Base-by-base conservation (phyloP, 2,329 filamentous ascomycete species). In the Phyllosticta citriasiana region DNA sequence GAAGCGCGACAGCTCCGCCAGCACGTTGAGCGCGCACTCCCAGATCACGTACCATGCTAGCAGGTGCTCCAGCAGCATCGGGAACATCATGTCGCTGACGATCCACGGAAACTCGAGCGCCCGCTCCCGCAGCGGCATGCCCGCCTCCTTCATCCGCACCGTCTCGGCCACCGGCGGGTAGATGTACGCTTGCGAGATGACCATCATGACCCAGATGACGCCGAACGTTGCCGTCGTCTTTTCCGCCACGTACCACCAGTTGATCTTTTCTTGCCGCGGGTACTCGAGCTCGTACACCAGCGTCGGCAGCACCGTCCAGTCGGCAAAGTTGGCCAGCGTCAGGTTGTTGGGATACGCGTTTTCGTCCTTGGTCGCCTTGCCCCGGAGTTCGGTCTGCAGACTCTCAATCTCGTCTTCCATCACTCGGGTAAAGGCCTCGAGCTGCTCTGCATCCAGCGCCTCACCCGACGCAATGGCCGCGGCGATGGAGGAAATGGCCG, bases 21-120 rank as follows among this genome's bases (percentile, higher is more conserved):
- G 78, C 14, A 89, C 82, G 71, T 92, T 92, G 63, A 91, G 76
- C 26, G 79, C 70, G 64, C 78, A 80, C 66, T 80, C 78, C 89
- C 89, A 93, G 65, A 92, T 91, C 27, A 93, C 81, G 71, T 91
- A 92, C 86, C 88, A 93, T 0, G 84, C 81, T 62, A 90, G 80
- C 58, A 92, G 74, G 64, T 91, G 90, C 70, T 92, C 88, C 74
- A 91, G 84, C 74, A 92, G 84, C 64, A 93, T 86, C 0, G 88
- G 89, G 64, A 92, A 91, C 8, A 91, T 79, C 63, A 93, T 79
- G 67, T 92, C 88, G 63, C 80, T 82, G n/a, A 91, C 74, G 60
- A 92, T 82, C 82, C 86, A 89, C 0, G 89, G 88, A 63, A 91
- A 91, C 62, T 85, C 82, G 62, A 74, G 76, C 68, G 89, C 82